phyloP scores from a whole-genome alignment of 805 yeast genomes.

The Yarrowia sp. region DNA sequence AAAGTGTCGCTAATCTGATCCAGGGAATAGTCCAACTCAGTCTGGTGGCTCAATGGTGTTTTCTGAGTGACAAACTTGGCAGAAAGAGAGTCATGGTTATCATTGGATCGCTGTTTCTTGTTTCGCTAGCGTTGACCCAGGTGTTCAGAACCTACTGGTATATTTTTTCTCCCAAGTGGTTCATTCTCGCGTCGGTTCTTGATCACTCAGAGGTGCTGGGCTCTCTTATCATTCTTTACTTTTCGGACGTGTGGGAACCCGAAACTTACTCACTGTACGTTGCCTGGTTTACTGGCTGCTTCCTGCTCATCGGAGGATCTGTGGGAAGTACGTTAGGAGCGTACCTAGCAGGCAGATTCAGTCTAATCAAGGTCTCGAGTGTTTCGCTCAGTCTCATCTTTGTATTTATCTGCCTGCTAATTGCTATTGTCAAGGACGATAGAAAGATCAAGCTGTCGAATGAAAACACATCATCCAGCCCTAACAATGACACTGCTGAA shows the following conservation, averaged over 20 bases:
- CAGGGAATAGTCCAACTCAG: slow-evolving; percentile 27
- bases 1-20: slow-evolving; percentile 1
- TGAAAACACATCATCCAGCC: background rate
- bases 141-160: slow-evolving; percentile 23
- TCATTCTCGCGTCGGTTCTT: slow-evolving; percentile 11
- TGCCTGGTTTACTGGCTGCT: slow-evolving; percentile 25
- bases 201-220: slow-evolving; percentile 19
- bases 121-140: background rate
- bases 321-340: slow-evolving; percentile 25
- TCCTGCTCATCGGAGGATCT: slow-evolving; percentile 18
- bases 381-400: background rate
- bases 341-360: background rate
- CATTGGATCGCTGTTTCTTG: background rate
- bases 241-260: slow-evolving; percentile 25
- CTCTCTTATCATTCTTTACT: slow-evolving; percentile 28
- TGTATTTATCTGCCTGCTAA: background rate
- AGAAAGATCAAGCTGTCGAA: background rate
- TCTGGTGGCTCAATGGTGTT: slow-evolving; percentile 34
- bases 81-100: slow-evolving; percentile 10
- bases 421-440: slow-evolving; percentile 20
- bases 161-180: slow-evolving; percentile 6
- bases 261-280: slow-evolving; percentile 22
- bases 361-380: background rate
- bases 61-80: slow-evolving; percentile 22
- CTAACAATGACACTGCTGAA: background rate